Base-by-base conservation (phyloP, 306 rosid genomes). In the Cercis canadensis region DNA sequence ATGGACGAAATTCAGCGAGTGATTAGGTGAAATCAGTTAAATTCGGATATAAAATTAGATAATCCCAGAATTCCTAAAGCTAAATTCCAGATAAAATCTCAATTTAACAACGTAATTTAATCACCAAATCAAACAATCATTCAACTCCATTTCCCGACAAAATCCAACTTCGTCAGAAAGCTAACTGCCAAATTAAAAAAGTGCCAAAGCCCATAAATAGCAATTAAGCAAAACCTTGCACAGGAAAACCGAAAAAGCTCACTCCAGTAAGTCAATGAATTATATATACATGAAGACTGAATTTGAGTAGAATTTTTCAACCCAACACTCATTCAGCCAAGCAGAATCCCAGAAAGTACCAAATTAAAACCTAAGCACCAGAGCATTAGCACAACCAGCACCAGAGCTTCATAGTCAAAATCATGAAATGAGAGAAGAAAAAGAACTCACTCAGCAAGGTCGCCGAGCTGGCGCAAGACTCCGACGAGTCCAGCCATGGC, bases 401-500 rank as follows among this genome's bases (percentile, higher is more conserved):
- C 24, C 70, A 62, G 12, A 47, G 44, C 56, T 57, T 8, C 36
- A 4, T 3, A 52, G 65, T 4, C 2, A 71, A 37, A 58, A 68
- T 51, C 24, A 71, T 14, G 69, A 45, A 71, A 66, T 10, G 33
- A 43, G 24, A 15, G 12, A 32, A 54, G 64, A 44, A 18, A 29
- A 62, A 44, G 47, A 67, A 64, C 89, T 80, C 39, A 95, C 99
- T 92, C 96, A 6, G 97, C 86, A 21, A 95, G 96, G 87, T 95
- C 97, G 1, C 97, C 99, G 73, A 95, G 97, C 80, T 95, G 99
- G 58, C 99, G 99, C 70, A 95, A 79, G 57, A 95, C 85, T 3
- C 97, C 99, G 39, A 86, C 96, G 36, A 95, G 92, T 46, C 92
- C 97, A 0, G 92, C 87, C 93, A 92, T 86, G 69, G 97, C 90